Conservation (phyloP, 345 rosid genomes). For the Cochlearia excelsa region DNA sequence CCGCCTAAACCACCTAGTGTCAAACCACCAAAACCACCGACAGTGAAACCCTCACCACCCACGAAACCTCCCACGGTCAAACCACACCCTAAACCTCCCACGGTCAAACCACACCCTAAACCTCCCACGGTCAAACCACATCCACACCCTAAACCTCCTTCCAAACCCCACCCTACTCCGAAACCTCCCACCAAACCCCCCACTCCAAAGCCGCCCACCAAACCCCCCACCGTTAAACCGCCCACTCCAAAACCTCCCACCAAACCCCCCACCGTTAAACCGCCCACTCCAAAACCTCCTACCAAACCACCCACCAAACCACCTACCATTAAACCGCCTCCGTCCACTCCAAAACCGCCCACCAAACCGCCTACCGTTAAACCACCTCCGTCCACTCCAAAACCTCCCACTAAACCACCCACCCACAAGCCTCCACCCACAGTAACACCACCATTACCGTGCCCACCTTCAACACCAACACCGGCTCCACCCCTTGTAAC, state of each 20-base stretch:
- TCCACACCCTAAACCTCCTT: slow-evolving; percentile 25
- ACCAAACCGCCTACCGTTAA: slow-evolving; percentile 23
- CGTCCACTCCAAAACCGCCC: slow-evolving; percentile 5
- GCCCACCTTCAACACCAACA: neutral
- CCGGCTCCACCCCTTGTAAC: slow-evolving; percentile 11
- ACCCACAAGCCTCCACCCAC: slow-evolving; percentile 25
- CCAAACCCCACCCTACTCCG: slow-evolving; percentile 23
- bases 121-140: slow-evolving; percentile 27
- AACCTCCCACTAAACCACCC: slow-evolving; percentile 19
- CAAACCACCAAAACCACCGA: slow-evolving; percentile 32
- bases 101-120: slow-evolving; percentile 17
- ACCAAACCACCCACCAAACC: slow-evolving; percentile 1
- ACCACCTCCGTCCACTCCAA: slow-evolving; percentile 39
- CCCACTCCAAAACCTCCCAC: slow-evolving; percentile 12
- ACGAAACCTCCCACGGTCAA: slow-evolving; percentile 22
- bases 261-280: slow-evolving; percentile 17
- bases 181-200: slow-evolving; percentile 23
- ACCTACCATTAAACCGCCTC: slow-evolving; percentile 27
- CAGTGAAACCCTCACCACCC: slow-evolving; percentile 18
- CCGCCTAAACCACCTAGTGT: slow-evolving; percentile 32
- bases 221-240: slow-evolving; percentile 1
- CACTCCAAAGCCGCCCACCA: slow-evolving; percentile 8
- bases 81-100: slow-evolving; percentile 24
- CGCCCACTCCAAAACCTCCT: slow-evolving; percentile 5
- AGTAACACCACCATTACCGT: neutral